Conservation (phyloP, 2,329 filamentous ascomycete genomes). For the Penicillium sp. region DNA sequence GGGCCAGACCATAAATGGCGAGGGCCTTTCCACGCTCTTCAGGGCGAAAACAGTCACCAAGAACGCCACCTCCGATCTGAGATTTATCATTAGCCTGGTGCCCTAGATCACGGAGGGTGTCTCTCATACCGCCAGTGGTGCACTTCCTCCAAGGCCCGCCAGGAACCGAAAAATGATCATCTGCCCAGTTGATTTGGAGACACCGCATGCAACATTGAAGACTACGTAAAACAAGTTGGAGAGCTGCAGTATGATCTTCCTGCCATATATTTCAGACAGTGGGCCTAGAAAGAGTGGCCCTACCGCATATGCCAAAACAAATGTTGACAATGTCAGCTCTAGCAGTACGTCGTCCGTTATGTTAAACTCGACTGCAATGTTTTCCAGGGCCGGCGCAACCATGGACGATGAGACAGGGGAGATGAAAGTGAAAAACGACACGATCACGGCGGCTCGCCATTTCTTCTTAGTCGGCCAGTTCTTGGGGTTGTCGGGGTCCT, state of each 20-base stretch:
- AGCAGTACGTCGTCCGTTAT: constrained; percentile 52
- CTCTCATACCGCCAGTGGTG: constrained; percentile 52
- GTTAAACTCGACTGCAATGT: constrained; percentile 58
- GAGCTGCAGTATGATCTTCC: constrained; percentile 57
- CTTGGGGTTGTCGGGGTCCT: constrained; percentile 52
- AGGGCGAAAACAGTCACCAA: not conserved
- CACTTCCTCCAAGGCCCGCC: constrained; percentile 62
- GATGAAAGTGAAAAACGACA: constrained; percentile 63
- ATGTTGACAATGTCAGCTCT: constrained; percentile 58
- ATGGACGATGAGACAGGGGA: constrained; percentile 67
- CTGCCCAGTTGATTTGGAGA: constrained; percentile 56
- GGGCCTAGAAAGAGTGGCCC: constrained; percentile 58
- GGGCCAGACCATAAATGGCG: constrained; percentile 64
- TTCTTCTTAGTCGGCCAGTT: constrained; percentile 62
- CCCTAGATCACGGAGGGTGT: not conserved
- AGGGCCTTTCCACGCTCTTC: constrained; percentile 57
- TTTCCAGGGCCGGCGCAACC: constrained; percentile 55
- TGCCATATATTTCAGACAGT: constrained; percentile 60
- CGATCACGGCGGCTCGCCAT: constrained; percentile 59
- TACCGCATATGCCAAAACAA: constrained; percentile 58
- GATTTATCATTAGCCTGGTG: not conserved
- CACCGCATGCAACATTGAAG: constrained; percentile 65
- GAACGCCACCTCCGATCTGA: constrained; percentile 1
- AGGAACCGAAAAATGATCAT: constrained; percentile 64
- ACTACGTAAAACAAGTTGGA: constrained; percentile 59